Percentiles rank a stretch among this genome's conserved stretches.
These are phyloP conservation scores for Colletotrichum kahawae DNA, from an alignment of 2,329 filamentous ascomycete species.

Conservation along the genomic window DNA sequence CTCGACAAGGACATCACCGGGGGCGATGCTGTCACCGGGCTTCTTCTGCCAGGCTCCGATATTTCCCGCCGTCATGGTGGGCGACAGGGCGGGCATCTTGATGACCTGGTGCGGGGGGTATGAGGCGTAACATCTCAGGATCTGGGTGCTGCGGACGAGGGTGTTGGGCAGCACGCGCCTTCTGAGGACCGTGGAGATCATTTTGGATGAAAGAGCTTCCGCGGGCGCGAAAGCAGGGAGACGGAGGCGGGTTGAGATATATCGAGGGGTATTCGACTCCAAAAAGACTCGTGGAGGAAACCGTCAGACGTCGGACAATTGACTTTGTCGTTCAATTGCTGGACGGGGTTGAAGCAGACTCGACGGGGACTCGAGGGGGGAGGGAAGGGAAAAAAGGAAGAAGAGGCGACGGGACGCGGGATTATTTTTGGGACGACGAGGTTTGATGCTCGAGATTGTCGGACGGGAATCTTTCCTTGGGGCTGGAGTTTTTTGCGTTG, in stretches of 20 bases:
- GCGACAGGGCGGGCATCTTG: conserved; percentile 97
- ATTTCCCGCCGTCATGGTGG: conserved; percentile 96
- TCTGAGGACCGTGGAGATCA: conserved; percentile 69
- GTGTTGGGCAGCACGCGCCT: conserved; percentile 63
- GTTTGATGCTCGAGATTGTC: conserved; percentile 30
- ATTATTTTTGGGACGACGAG: conserved; percentile 34
- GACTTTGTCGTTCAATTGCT: conserved; percentile 12
- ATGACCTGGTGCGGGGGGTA: conserved; percentile 95
- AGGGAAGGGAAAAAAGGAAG: background rate
- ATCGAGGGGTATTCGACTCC: background rate
- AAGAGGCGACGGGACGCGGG: conserved; percentile 26
- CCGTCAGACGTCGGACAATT: conserved; percentile 20
- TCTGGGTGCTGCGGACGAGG: conserved; percentile 56
- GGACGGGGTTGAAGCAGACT: conserved; percentile 21
- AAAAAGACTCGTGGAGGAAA: background rate
- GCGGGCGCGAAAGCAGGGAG: conserved; percentile 17
- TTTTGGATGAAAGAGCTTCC: conserved; percentile 38
- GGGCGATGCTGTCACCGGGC: conserved; percentile 82
- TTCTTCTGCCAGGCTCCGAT: conserved; percentile 99
- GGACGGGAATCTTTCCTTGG: conserved; percentile 39
- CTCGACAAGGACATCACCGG: conserved; percentile 95
- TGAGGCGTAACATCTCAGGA: conserved; percentile 74
- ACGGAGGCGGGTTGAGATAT: background rate
- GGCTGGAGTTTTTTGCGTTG: conserved; percentile 48
- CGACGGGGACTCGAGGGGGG: conserved; percentile 24